Base-by-base conservation (phyloP, 768 basidiomycete genomes). In the Phanerochaete carnosa region DNA sequence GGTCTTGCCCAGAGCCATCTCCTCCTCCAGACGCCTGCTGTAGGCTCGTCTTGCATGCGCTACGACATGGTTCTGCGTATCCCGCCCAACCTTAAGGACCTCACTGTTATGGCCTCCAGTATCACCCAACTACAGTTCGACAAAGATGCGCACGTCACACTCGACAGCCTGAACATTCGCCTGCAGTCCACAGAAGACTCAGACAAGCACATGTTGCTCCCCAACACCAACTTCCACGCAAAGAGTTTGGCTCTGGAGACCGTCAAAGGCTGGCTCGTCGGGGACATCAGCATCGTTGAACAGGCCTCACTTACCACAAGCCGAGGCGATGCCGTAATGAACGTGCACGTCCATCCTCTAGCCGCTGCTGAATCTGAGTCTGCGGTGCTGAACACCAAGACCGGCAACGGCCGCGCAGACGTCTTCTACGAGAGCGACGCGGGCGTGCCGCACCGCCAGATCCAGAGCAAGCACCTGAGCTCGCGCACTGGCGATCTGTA, bases 191-290 rank as follows among this genome's bases (percentile, higher is more conserved):
- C 83, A 63, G 81, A 69, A 67, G 60, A 68, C 13, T 68, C 72
- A 64, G 50, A 59, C 25, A 66, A 70, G 46, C 84, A 80, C 71
- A 73, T 87, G 70, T 76, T 86, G 49, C 71, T 83, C 19, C 77
- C 82, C 4, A 71, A 72, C 61, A 65, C 73, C 30, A 72, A 74
- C 58, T 63, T 87, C 51, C 75, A 70, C 25, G 75, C 82, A 5
- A 69, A 76, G 35, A 62, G 72, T 15, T 63, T 80, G 61, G 60
- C 67, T n/a, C 70, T 84, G 30, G 81, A 84, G 65, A 72, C 83
- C 3, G 77, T 70, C 64, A 72, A 79, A 45, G 86, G 84, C 25
- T 87, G 82, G 80, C 79, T 87, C 52, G 83, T 84, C n/a, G 85
- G 86, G 26, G 82, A 83, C 55, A 77, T 79, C 45, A 70, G 80